Base-by-base conservation (phyloP, 345 rosid species). In the Ailanthus altissimus region DNA sequence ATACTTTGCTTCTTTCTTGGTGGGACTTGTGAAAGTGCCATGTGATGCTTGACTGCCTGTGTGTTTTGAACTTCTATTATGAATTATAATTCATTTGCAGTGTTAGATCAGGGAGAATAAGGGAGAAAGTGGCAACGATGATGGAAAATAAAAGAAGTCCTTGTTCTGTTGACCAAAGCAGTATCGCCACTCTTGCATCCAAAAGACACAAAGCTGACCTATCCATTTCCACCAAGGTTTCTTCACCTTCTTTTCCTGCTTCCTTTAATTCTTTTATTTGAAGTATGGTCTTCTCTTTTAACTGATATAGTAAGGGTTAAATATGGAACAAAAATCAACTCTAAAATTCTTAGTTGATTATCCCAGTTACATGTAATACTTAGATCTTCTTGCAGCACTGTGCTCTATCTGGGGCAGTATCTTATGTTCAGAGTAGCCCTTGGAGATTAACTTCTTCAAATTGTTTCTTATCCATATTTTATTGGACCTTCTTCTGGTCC, bases 141-240 rank as follows among this genome's bases (percentile, higher is more conserved):
- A 92, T 92, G 87, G 93, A 96, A 85, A 85, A 90, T 83, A 93
- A 96, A 84, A 82, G 87, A 69, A 89, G 86, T 58, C 88, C 92
- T 7, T 96, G 88, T 73, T 80, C 94, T 79, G 80, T 93, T 10
- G 98, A 88, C 71, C 91, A 92, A 56, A 81, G 79, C 62, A 81
- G 76, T 63, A 77, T 89, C 81, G 80, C 86, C 67, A 77, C 90
- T 74, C 88, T 91, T 23, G 82, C 88, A 50, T 72, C 89, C 50
- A 96, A 96, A 80, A 89, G 96, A 38, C 98, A 90, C 46, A 96
- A 92, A 86, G 80, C 93, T 53, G 91, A 86, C 75, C 81, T 89
- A 74, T 87, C 97, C 28, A 85, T 91, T 78, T 87, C 93, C 23
- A 73, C 90, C 72, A 96, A 93, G 99, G 99, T 93, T 76, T 47